Evolutionary conservation across 495 filamentous ascomycete species (phyloP).

Genomic region (Bathelium albidoporum): DNA sequence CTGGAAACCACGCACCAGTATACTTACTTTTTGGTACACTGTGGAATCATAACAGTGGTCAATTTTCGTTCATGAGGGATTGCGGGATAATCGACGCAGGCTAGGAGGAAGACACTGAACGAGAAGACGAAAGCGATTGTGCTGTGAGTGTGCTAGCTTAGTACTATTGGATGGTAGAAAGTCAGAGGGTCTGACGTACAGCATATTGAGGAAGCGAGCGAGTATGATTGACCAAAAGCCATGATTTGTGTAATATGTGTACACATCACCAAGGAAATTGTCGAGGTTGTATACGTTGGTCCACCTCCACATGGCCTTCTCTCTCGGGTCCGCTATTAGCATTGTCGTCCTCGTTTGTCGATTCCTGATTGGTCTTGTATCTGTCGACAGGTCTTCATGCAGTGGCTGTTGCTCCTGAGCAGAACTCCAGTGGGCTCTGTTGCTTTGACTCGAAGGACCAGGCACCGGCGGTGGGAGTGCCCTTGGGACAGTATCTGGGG

Average conservation of each 20-base stretch:
- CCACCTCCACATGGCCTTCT: constrained; percentile 92
- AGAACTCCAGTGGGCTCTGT: constrained; percentile 57
- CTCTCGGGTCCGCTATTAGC: constrained; percentile 47
- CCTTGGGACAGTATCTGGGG: neutral
- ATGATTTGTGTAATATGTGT: constrained; percentile 74
- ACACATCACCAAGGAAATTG: constrained; percentile 81
- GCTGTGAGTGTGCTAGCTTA: constrained; percentile 25
- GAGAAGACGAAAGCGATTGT: constrained; percentile 70
- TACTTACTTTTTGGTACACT: constrained; percentile 61
- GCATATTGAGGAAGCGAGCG: constrained; percentile 54
- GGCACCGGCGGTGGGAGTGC: constrained; percentile 34
- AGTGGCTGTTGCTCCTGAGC: constrained; percentile 51
- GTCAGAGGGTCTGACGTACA: constrained; percentile 45
- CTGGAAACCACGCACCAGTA: neutral
- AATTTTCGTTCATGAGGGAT: constrained; percentile 65
- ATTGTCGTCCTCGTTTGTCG: constrained; percentile 4
- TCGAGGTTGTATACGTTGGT: constrained; percentile 88
- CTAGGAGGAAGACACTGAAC: constrained; percentile 74
- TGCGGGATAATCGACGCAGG: constrained; percentile 74
- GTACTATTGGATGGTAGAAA: neutral
- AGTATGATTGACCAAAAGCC: constrained; percentile 87
- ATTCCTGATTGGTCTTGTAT: neutral
- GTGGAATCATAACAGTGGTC: constrained; percentile 64
- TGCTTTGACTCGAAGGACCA: constrained; percentile 42
- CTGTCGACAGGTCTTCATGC: constrained; percentile 37